Evolutionary conservation across 2,329 filamentous ascomycete genomes (phyloP), one percentile per base, ranked within the genome.

Genomic region (Microdochium trichocladiopsis): DNA sequence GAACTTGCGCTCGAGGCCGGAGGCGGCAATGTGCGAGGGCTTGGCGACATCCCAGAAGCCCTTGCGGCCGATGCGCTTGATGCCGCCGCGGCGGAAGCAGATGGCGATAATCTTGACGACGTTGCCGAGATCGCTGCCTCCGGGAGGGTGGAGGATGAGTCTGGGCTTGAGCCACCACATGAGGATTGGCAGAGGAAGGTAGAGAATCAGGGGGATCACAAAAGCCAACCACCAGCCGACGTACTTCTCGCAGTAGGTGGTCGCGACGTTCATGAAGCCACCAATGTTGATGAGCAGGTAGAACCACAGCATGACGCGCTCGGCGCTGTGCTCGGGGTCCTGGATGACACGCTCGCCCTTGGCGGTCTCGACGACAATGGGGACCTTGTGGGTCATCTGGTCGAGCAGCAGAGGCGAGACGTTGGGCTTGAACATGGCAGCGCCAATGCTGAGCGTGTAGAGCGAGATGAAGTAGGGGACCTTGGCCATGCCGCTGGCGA

Each of bases 381-480:
- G 75, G 22, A 79, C 79, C n/a, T 69, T 67, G 36, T 79, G 75
- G 8, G 70, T 75, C 61, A 83, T 79, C 63, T 88, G 84, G 58
- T 88, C 85, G 18, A 85, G 81, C 28, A 88, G 75, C 4, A 86
- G 72, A 0, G 84, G 83, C 0, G 83, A 82, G 36, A 90, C 83
- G 58, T 89, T 90, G 41, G 84, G 71, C 70, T 90, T 91, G 75
- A 90, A 89, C 61, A 73, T 69, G 52, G 68, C 86, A 2, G 86
- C 87, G 31, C 86, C 87, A 5, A 89, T 63, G 18, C 72, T 64
- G 1, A 77, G 66, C 37, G 75, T 69, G 57, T 76, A 77, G 51
- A 67, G 61, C 4, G 63, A 60, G 23, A 88, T 78, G 59, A 89
- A 80, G 52, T 75, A 73, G 23, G 81, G 81, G 1, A 75, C 72